These are phyloP conservation scores for Termitomyces sp. DNA, from an alignment of 768 basidiomycete species.

Conservation along the genomic window DNA sequence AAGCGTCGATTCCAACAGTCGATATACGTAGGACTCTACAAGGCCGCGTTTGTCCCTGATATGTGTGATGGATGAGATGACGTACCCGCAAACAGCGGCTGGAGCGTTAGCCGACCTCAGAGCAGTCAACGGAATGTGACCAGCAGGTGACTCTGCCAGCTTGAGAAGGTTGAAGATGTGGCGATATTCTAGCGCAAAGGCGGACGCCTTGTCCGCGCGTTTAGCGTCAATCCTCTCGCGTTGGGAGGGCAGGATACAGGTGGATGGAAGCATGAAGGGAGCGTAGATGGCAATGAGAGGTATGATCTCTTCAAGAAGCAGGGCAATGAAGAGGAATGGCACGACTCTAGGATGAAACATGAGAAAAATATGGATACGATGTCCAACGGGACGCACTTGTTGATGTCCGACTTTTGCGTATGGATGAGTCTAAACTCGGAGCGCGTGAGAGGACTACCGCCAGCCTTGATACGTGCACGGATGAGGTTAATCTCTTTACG, in stretches of 20 bases:
- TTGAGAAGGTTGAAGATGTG: constrained; percentile 32
- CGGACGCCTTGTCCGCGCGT: constrained; percentile 48
- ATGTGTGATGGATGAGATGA: constrained; percentile 11
- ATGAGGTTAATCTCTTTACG: constrained; percentile 54
- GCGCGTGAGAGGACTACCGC: constrained; percentile 62
- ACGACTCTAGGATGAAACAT: constrained; percentile 49
- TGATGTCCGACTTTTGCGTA: constrained; percentile 62
- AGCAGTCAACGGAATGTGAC: constrained; percentile 30
- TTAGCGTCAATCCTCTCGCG: constrained; percentile 56
- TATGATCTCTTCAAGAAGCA: constrained; percentile 77
- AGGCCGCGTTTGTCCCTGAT: not conserved
- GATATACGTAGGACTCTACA: constrained; percentile 39
- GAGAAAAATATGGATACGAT: constrained; percentile 8
- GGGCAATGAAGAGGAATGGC: constrained; percentile 72
- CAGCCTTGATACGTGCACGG: constrained; percentile 49
- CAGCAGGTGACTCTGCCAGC: constrained; percentile 27
- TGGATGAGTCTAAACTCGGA: constrained; percentile 67
- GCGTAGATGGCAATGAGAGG: constrained; percentile 83
- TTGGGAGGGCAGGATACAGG: constrained; percentile 82
- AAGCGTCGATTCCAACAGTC: constrained; percentile 37
- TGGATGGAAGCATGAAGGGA: constrained; percentile 84
- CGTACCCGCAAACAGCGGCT: constrained; percentile 58
- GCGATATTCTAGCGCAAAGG: constrained; percentile 34
- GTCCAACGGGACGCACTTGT: constrained; percentile 47
- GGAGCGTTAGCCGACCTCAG: constrained; percentile 30